These are phyloP conservation scores for Paecilomyces sp. DNA, from an alignment of 2,329 filamentous ascomycete species.

Conservation along the genomic window DNA sequence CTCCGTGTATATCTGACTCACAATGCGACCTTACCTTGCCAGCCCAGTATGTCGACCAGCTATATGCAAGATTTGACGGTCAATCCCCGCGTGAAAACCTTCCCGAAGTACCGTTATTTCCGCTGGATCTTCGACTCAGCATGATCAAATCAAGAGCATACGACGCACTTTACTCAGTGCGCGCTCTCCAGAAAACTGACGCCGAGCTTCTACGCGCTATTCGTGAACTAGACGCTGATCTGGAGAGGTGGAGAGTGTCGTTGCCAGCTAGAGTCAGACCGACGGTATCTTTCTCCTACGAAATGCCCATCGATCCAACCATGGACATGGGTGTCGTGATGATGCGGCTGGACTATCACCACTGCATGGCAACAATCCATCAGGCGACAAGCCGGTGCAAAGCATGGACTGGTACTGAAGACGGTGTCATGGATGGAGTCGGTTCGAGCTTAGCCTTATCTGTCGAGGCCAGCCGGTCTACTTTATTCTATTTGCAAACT, in stretches of 20 bases:
- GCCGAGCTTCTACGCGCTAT: slow-evolving; percentile 50
- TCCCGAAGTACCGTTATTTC: slow-evolving; percentile 28
- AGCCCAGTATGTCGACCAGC: slow-evolving; percentile 29
- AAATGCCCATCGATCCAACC: slow-evolving; percentile 20
- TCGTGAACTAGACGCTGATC: slow-evolving; percentile 49
- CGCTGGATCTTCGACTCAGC: slow-evolving; percentile 43
- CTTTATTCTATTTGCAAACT: slow-evolving; percentile 42
- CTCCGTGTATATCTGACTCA: slow-evolving; percentile 44
- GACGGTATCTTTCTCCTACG: slow-evolving; percentile 37
- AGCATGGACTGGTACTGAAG: slow-evolving; percentile 30
- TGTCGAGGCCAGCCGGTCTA: slow-evolving; percentile 51
- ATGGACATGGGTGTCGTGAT: slow-evolving; percentile 43
- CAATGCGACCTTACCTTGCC: slow-evolving; percentile 49
- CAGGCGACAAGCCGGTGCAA: slow-evolving; percentile 47
- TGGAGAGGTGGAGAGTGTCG: slow-evolving; percentile 49
- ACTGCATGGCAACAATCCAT: slow-evolving; percentile 50
- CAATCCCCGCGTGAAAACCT: slow-evolving; percentile 13
- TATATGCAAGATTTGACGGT: slow-evolving; percentile 14
- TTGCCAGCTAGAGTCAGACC: slow-evolving; percentile 42
- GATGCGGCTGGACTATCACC: slow-evolving; percentile 49
- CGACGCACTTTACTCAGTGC: slow-evolving; percentile 44
- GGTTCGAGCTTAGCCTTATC: slow-evolving; percentile 48
- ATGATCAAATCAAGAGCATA: slow-evolving; percentile 47
- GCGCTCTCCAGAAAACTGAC: slow-evolving; percentile 44
- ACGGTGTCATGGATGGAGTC: slow-evolving; percentile 37